Conservation (phyloP, 345 rosid genomes). For the Murraya koenigii region DNA sequence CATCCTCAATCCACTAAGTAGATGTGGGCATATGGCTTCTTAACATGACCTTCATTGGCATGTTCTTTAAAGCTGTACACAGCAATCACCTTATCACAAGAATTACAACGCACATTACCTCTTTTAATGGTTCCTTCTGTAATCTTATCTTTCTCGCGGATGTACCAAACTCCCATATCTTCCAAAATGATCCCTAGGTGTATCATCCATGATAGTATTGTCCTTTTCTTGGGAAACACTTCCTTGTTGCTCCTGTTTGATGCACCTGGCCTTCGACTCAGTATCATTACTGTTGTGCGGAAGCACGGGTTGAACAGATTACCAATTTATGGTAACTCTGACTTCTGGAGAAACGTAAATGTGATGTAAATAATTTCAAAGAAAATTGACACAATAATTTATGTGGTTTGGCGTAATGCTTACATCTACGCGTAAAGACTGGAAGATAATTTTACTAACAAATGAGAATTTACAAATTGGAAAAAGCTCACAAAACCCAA, state of each 20-base stretch:
- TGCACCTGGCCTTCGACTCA: not conserved
- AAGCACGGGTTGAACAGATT: too few species aligned
- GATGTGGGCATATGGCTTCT: conserved; percentile 11
- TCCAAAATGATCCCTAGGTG: not conserved
- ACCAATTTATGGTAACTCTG: too few species aligned
- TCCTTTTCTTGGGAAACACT: not conserved
- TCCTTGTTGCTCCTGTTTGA: not conserved
- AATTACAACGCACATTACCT: conserved; percentile 17
- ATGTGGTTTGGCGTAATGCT: too few species aligned
- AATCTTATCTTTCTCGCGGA: not conserved
- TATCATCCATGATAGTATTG: conserved; percentile 24
- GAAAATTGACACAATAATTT: too few species aligned
- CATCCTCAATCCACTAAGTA: not conserved
- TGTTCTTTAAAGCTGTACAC: conserved; percentile 24
- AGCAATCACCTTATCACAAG: conserved; percentile 15
- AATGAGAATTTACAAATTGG: too few species aligned
- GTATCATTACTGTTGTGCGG: too few species aligned
- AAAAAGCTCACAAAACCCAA: too few species aligned
- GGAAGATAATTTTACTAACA: too few species aligned
- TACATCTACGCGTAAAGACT: too few species aligned
- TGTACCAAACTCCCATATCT: not conserved
- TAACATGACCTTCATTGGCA: not conserved
- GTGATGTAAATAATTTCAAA: too few species aligned
- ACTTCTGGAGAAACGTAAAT: too few species aligned
- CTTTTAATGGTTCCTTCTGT: conserved; percentile 2